These are phyloP conservation scores for Exophiala viscosa DNA, from an alignment of 2,329 filamentous ascomycete species.

Conservation along the genomic window DNA sequence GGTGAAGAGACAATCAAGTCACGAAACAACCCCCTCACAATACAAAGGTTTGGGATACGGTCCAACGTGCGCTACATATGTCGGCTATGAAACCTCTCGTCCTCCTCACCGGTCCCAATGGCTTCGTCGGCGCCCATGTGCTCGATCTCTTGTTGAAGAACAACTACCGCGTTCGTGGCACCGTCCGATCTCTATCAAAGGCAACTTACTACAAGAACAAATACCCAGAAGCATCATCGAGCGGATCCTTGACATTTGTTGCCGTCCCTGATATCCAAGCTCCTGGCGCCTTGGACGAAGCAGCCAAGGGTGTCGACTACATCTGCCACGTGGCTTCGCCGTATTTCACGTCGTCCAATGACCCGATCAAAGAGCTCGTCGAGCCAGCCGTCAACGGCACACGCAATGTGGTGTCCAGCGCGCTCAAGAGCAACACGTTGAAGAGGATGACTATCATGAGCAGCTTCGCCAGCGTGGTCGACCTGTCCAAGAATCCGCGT, in stretches of 20 bases:
- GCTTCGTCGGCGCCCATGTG: constrained; percentile 19
- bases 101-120: constrained; percentile 21
- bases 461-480: constrained; percentile 49
- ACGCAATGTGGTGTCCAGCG: constrained; percentile 26
- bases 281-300: constrained; percentile 16
- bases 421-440: constrained; percentile 25
- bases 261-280: constrained; percentile 16
- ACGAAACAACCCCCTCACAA: no score
- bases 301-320: constrained; percentile 12
- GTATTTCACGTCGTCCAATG: constrained; percentile 20
- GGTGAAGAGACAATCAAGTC: no score
- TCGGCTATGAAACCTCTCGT: constrained; percentile 11
- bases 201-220: constrained; percentile 6
- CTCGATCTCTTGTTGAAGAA: constrained; percentile 8
- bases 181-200: constrained; percentile 18
- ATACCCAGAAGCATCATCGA: constrained; percentile 4
- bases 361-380: constrained; percentile 32
- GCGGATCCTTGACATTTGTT: constrained; percentile 12
- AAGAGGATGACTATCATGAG: constrained; percentile 47
- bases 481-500: constrained; percentile 36
- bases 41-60: no score
- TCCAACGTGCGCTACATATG: neutral
- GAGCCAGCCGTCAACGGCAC: constrained; percentile 28
- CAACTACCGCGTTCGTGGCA: constrained; percentile 14
- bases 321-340: constrained; percentile 28